Percentiles rank a stretch among this genome's conserved stretches.
Conservation (phyloP, 2,329 filamentous ascomycete species). For the Graphium sp. region DNA sequence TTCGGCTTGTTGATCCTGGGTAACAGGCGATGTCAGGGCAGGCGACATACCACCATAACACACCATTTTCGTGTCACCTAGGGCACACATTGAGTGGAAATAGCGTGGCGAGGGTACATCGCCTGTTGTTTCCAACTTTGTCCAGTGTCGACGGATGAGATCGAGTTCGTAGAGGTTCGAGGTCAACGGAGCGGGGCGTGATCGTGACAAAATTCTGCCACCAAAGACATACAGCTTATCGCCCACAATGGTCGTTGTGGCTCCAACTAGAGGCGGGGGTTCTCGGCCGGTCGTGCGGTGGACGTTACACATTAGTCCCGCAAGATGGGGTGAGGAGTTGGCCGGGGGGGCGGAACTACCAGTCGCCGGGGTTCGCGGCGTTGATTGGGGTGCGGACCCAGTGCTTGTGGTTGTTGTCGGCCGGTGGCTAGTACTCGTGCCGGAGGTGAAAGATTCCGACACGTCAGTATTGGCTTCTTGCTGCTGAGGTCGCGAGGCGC, state of each 20-base stretch:
- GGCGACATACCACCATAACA: slow-evolving; percentile 99
- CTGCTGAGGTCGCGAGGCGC: too few relatives aligned
- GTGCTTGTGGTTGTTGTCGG: background rate
- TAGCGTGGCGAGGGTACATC: slow-evolving; percentile 85
- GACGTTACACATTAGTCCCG: slow-evolving; percentile 54
- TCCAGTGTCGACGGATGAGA: slow-evolving; percentile 83
- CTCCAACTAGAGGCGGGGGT: slow-evolving; percentile 80
- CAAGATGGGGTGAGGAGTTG: slow-evolving; percentile 35
- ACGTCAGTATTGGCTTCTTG: too few relatives aligned
- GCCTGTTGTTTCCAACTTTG: slow-evolving; percentile 67
- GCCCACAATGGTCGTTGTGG: slow-evolving; percentile 85
- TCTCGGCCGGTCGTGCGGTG: slow-evolving; percentile 79
- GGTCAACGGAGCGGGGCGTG: slow-evolving; percentile 63
- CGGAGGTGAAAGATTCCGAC: too few relatives aligned
- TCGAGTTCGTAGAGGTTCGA: slow-evolving; percentile 89
- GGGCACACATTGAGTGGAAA: slow-evolving; percentile 87
- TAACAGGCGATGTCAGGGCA: slow-evolving; percentile 27
- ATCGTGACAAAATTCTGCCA: slow-evolving; percentile 71
- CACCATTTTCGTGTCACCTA: slow-evolving; percentile 91
- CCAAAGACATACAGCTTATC: slow-evolving; percentile 97
- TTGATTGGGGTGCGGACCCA: slow-evolving; percentile 18
- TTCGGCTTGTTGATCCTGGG: slow-evolving; percentile 51
- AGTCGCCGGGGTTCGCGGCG: slow-evolving; percentile 6
- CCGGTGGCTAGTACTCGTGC: slow-evolving; percentile 6
- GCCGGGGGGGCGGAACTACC: slow-evolving; percentile 14